Evolutionary conservation across 2,329 filamentous ascomycete genomes (phyloP).

Genomic region (Pyrenophora teres): DNA sequence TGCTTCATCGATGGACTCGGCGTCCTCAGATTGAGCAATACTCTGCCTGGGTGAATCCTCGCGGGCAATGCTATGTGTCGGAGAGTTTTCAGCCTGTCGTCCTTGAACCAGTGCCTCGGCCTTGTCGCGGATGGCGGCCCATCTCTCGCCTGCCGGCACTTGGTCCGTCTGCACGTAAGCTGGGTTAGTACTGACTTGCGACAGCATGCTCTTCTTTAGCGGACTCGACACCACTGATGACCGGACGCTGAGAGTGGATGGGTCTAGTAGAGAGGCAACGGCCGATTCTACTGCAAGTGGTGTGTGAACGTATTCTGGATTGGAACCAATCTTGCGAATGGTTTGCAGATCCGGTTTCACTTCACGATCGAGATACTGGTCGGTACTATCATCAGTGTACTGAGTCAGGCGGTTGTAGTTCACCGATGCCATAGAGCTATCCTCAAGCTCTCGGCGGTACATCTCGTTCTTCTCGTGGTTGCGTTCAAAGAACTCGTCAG

Average conservation of each 20-base stretch:
- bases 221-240: conserved; percentile 39
- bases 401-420: conserved; percentile 58
- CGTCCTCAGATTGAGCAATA: conserved; percentile 53
- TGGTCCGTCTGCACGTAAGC: conserved; percentile 28
- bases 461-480: conserved; percentile 65
- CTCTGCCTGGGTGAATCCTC: conserved; percentile 61
- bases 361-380: conserved; percentile 57
- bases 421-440: conserved; percentile 53
- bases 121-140: conserved; percentile 49
- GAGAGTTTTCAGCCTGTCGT: conserved; percentile 52
- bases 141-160: conserved; percentile 39
- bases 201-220: conserved; percentile 30
- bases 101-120: conserved; percentile 44
- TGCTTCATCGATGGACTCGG: conserved; percentile 29
- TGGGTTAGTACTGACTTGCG: conserved; percentile 32
- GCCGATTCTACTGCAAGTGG: conserved; percentile 80
- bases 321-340: conserved; percentile 72
- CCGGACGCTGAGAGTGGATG: conserved; percentile 68
- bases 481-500: conserved; percentile 57
- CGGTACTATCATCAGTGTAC: conserved; percentile 60
- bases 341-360: conserved; percentile 66
- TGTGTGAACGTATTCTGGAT: conserved; percentile 75
- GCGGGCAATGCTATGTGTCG: conserved; percentile 58
- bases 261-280: conserved; percentile 87
- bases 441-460: conserved; percentile 54